Percentiles rank a stretch among this genome's conserved stretches.
Conservation (phyloP, 2,329 filamentous ascomycete genomes). For the Coniochaeta sp. region DNA sequence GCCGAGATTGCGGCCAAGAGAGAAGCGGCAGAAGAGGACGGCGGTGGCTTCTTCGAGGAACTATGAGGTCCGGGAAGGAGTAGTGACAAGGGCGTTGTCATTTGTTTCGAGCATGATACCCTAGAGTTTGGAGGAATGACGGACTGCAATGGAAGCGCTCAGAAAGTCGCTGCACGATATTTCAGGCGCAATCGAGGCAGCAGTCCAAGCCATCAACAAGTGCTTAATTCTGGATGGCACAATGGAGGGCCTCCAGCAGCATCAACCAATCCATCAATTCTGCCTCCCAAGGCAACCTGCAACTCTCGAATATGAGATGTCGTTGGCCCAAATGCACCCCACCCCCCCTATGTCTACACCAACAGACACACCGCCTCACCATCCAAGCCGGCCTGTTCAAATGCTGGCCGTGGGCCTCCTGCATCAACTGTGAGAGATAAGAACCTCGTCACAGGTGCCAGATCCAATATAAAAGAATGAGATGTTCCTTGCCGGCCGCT, state of each 20-base stretch:
- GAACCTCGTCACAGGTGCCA: background rate
- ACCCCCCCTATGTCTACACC: background rate
- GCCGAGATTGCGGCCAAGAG: conserved; percentile 25
- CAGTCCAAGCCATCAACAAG: background rate
- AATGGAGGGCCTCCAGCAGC: background rate
- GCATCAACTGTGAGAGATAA: background rate
- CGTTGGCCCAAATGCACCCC: background rate
- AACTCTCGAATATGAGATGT: background rate
- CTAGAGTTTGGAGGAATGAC: background rate
- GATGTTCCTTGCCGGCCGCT: background rate
- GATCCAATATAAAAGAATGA: background rate
- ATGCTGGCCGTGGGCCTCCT: background rate
- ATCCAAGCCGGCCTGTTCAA: background rate
- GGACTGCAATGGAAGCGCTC: background rate
- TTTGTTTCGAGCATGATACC: conserved; percentile 1
- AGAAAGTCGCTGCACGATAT: background rate
- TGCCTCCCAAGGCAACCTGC: background rate
- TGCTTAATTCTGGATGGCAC: background rate
- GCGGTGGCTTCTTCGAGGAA: conserved; percentile 52
- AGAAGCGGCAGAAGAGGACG: conserved; percentile 23
- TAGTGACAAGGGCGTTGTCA: background rate
- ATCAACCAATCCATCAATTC: background rate
- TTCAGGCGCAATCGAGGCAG: background rate
- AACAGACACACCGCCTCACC: background rate
- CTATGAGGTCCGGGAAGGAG: conserved; percentile 5